phyloP scores from a whole-genome alignment of 352 stramenopile genomes.

The Ophiocytium majus region DNA sequence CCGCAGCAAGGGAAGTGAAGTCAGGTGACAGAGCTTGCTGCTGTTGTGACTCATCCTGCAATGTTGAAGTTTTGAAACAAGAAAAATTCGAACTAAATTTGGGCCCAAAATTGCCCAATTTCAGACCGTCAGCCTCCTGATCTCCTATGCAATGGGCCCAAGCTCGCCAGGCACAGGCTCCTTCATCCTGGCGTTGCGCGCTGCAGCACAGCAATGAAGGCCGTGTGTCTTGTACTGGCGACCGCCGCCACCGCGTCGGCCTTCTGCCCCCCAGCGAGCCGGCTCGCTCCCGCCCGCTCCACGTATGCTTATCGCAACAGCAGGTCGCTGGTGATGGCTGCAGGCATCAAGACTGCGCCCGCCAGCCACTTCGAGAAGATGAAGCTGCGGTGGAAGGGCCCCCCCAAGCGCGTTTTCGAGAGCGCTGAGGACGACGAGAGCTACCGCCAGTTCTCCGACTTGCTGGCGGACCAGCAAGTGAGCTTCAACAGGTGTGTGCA shows the following conservation, averaged over 20 bases:
- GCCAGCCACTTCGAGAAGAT: conserved; percentile 17
- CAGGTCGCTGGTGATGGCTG: not conserved
- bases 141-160: no score
- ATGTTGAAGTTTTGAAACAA: no score
- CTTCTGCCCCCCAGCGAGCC: not conserved
- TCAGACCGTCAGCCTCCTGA: no score
- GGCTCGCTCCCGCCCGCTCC: not conserved
- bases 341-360: not conserved
- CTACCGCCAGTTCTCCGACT: conserved; percentile 7
- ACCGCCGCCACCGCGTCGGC: not conserved
- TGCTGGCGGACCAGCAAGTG: conserved; percentile 4
- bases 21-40: no score
- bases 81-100: no score
- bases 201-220: conserved; percentile 1
- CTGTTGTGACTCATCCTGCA: no score
- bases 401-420: not conserved
- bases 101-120: no score
- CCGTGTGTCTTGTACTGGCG: not conserved
- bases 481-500: conserved; percentile 19
- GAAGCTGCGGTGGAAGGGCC: conserved; percentile 23
- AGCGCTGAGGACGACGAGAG: not conserved
- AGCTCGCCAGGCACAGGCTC: no score
- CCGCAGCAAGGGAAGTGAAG: no score
- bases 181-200: no score
- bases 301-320: not conserved